Conservation (phyloP, 2,329 filamentous ascomycete genomes). For the Elsinoe ampelina region DNA sequence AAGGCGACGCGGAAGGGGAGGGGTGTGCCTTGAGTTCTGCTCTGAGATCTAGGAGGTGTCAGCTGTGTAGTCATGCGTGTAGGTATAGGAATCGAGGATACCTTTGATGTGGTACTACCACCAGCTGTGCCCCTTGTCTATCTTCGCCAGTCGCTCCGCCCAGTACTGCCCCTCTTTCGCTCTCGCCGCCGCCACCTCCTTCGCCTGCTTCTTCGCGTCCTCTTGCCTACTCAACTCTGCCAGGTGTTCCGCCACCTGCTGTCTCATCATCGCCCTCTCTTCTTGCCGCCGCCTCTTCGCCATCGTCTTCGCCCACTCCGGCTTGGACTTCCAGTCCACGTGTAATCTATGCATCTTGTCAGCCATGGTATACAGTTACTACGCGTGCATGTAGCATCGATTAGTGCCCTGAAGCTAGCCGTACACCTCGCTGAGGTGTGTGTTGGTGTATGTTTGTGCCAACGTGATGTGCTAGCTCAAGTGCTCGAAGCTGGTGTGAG, state of each 20-base stretch:
- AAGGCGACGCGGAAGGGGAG: constrained; percentile 48
- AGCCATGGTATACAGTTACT: neutral
- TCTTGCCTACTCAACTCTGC: neutral
- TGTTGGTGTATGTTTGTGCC: neutral
- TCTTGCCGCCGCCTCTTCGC: neutral
- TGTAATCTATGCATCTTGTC: neutral
- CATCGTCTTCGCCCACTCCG: neutral
- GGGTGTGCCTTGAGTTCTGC: constrained; percentile 46
- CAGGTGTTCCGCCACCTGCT: too few relatives aligned
- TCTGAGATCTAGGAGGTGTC: neutral
- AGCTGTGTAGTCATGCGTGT: neutral
- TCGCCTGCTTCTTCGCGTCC: neutral
- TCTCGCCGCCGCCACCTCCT: neutral
- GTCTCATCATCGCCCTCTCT: neutral
- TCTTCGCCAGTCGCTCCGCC: neutral
- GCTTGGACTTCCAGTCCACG: neutral
- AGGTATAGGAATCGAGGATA: neutral
- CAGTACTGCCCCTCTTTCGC: neutral
- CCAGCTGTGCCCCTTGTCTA: neutral
- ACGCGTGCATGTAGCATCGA: neutral
- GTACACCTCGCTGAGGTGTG: neutral
- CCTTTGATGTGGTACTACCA: neutral
- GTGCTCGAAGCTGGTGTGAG: neutral
- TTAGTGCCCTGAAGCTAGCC: neutral
- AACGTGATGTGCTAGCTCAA: neutral